Evolutionary conservation across 306 rosid genomes (phyloP).

Genomic region (Prunus mongolica): DNA sequence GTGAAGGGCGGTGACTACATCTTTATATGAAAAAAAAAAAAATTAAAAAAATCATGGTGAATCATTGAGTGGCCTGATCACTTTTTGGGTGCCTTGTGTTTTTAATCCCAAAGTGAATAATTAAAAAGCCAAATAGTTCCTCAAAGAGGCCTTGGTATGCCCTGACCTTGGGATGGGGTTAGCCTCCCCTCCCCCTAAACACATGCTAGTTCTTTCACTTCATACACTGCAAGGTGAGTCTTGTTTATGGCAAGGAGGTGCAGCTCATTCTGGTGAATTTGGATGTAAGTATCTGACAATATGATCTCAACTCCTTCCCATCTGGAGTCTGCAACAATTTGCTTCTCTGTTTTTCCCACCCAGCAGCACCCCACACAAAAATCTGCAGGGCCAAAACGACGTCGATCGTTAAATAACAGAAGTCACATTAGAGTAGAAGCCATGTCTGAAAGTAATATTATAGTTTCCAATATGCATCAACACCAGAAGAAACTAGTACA

Average conservation of each 20-base stretch:
- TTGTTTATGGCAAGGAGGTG: constrained; percentile 67
- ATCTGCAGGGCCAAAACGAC: constrained; percentile 28
- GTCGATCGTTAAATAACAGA: not conserved
- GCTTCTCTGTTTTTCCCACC: constrained; percentile 59
- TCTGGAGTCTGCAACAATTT: constrained; percentile 59
- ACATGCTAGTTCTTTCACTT: constrained; percentile 24
- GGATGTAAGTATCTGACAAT: constrained; percentile 58
- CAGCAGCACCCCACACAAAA: constrained; percentile 64
- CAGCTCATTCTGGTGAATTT: constrained; percentile 72
- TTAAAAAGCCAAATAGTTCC: too few relatives aligned
- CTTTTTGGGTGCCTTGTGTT: too few relatives aligned
- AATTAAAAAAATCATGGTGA: too few relatives aligned
- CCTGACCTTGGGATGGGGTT: too few relatives aligned
- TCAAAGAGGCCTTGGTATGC: too few relatives aligned
- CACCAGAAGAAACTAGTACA: too few relatives aligned
- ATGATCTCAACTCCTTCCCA: constrained; percentile 45
- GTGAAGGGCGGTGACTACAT: too few relatives aligned
- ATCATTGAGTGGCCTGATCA: too few relatives aligned
- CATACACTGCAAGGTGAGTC: constrained; percentile 72
- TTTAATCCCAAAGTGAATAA: too few relatives aligned
- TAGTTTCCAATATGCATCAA: too few relatives aligned
- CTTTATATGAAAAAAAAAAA: too few relatives aligned
- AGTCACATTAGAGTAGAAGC: not conserved
- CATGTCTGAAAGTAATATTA: not conserved
- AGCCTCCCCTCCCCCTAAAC: not conserved